Conservation (phyloP, 192 early-diverging fungal genomes). For the Helicostylum pulchrum region DNA sequence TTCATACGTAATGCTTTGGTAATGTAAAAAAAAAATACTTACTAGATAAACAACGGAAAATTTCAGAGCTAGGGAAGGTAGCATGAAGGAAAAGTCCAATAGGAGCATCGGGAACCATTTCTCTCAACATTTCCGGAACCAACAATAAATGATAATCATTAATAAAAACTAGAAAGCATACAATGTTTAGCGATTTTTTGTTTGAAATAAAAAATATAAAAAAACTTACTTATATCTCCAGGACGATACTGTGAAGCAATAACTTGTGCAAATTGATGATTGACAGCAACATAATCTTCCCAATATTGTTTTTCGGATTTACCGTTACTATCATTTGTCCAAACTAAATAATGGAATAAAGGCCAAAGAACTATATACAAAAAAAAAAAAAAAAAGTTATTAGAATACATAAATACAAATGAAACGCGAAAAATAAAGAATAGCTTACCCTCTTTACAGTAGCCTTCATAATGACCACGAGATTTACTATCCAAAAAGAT, state of each 20-base stretch:
- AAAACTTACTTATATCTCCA: conserved; percentile 70
- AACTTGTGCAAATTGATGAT: conserved; percentile 74
- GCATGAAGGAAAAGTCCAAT: conserved; percentile 97
- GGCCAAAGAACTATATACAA: conserved; percentile 91
- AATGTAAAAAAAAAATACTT: conserved; percentile 4
- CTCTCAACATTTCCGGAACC: conserved; percentile 84
- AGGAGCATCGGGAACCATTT: conserved; percentile 75
- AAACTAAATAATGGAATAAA: conserved; percentile 91
- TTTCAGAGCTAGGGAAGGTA: conserved; percentile 94
- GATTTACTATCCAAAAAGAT: conserved; percentile 79
- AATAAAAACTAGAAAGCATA: conserved; percentile 75
- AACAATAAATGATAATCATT: conserved; percentile 97
- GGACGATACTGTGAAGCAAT: conserved; percentile 68
- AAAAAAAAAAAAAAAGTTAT: too few species aligned
- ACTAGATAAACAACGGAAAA: conserved; percentile 87
- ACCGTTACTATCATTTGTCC: conserved; percentile 70
- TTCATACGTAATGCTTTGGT: background rate
- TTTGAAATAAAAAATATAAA: background rate
- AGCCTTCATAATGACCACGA: conserved; percentile 92
- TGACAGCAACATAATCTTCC: conserved; percentile 80
- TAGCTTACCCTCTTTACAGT: conserved; percentile 84
- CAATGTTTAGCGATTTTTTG: too few species aligned
- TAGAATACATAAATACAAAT: too few species aligned
- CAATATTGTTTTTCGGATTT: conserved; percentile 67
- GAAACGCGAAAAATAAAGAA: conserved; percentile 16